Percentiles rank a stretch among this genome's conserved stretches.
Conservation (phyloP, 2,329 filamentous ascomycete species). For the Pseudogymnoascus sp. region DNA sequence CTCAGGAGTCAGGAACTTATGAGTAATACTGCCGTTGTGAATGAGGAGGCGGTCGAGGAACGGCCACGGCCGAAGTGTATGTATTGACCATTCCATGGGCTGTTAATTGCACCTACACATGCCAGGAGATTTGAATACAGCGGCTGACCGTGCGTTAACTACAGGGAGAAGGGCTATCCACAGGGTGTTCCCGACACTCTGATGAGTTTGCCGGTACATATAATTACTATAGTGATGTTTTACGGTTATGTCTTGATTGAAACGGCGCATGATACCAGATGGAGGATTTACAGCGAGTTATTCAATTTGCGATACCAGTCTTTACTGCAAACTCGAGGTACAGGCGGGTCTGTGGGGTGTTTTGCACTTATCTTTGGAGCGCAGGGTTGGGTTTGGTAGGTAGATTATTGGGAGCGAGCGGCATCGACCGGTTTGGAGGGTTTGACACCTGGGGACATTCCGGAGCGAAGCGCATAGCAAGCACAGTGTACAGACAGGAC, state of each 20-base stretch:
- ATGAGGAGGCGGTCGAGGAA: conserved; percentile 18
- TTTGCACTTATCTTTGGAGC: background rate
- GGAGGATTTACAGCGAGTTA: background rate
- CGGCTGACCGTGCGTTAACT: background rate
- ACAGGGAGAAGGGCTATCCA: conserved; percentile 21
- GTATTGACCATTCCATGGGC: background rate
- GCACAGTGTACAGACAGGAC: background rate
- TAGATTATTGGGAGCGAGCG: background rate
- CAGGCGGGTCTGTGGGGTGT: background rate
- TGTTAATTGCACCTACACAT: background rate
- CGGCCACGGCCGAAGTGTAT: conserved; percentile 20
- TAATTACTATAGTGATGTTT: conserved; percentile 3
- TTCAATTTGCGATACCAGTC: background rate
- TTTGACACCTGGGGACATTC: background rate
- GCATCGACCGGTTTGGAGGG: background rate
- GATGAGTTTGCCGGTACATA: conserved; percentile 7
- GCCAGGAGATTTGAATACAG: background rate
- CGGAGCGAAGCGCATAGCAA: background rate
- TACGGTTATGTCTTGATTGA: conserved; percentile 3
- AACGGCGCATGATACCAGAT: conserved; percentile 1
- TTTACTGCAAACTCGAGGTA: background rate
- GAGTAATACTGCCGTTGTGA: background rate
- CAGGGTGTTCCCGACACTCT: conserved; percentile 25
- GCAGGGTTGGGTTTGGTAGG: background rate
- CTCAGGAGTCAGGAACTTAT: conserved; percentile 23